Base-by-base conservation (phyloP, 1,139 yeast genomes). In the Arxiozyma heterogenica region DNA sequence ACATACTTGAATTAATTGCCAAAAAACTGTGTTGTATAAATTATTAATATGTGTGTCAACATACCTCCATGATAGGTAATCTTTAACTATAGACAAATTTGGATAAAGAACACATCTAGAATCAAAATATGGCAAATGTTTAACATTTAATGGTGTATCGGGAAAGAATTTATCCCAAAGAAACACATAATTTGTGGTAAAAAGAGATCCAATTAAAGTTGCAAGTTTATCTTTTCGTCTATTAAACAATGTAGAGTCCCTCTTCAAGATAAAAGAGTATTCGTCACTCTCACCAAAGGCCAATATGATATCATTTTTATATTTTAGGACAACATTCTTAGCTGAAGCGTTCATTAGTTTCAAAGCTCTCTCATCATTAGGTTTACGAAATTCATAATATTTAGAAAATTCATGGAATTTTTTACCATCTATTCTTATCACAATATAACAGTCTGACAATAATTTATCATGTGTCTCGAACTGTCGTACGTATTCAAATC, bases 221-320 rank as follows among this genome's bases (percentile, higher is more conserved):
- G 86, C 81, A 49, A 93, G 72, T 66, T 93, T 93, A 70, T 72
- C 71, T 57, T 86, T 93, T 54, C 98, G 73, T 60, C 98, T 74
- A 59, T 90, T 96, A 65, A 85, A 91, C 55, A 93, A 67, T 1
- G 73, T 73, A 51, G 95, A 83, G 46, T 75, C 75, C 53, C 76
- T 79, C 41, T 82, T 73, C 52, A 93, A 70, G 9, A 91, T 77
- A 68, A 91, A 91, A 23, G 94, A 86, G 68, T 86, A 93, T 71
- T 93, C 99, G 68, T 93, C 99, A 41, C 95, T 85, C 64, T 93
- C 98, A 0, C 99, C 99, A 66, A 86, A 93, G 0, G 96, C 95
- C 68, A 91, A 59, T 23, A 83, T 65, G 1, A 89, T 78, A 59
- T 94, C 98, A 11, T 88, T 81, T 43, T 75, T 71, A 76, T 88